Base-by-base conservation (phyloP, 495 filamentous ascomycete genomes). In the Filosporella fistucella region DNA sequence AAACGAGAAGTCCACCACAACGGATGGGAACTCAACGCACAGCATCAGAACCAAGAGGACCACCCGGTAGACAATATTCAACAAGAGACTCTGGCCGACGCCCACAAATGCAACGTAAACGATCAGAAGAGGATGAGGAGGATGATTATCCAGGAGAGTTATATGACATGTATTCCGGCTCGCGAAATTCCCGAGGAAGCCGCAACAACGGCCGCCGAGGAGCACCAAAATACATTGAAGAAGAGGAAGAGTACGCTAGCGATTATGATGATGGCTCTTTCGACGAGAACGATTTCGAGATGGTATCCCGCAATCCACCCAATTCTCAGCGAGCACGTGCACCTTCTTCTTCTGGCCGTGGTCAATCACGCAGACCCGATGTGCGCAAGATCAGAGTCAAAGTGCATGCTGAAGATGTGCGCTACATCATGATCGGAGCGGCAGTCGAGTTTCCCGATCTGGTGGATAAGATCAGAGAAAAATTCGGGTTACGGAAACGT, bases 321-420 rank as follows among this genome's bases (percentile, higher is more conserved):
- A 45, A 57, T 49, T 10, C 35, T 16, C 7, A 4, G 36, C 62
- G 68, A 23, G 57, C 68, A 40, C 66, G 68, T 42, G 52, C 67
- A 9, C 47, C 59, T 18, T 69, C 70, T 11, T 56, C 68, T 3
- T 62, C 63, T 18, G 35, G 32, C 2, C 65, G 73, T 22, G 66
- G 61, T 10, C 62, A 62, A 3, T 75, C 76, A 16, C 64, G 71
- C 41, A 63, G 69, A 49, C 71, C 71, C 1, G 69, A 71, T 1
- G 62, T 78, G 23, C 65, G 66, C 22, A 74, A 86, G 59, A 84
- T 96, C 55, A 77, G 91, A 23, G 81, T 95, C 57, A 97, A 97
- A 68, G 89, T 93, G 3, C 94, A 97, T 61, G 68, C 73, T 60
- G 89, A 89, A 33, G 93, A 98, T 60, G 94, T 87, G n/a, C 81